These are phyloP conservation scores for Microascus cirrosus DNA, from an alignment of 2,329 filamentous ascomycete species.

Conservation along the genomic window DNA sequence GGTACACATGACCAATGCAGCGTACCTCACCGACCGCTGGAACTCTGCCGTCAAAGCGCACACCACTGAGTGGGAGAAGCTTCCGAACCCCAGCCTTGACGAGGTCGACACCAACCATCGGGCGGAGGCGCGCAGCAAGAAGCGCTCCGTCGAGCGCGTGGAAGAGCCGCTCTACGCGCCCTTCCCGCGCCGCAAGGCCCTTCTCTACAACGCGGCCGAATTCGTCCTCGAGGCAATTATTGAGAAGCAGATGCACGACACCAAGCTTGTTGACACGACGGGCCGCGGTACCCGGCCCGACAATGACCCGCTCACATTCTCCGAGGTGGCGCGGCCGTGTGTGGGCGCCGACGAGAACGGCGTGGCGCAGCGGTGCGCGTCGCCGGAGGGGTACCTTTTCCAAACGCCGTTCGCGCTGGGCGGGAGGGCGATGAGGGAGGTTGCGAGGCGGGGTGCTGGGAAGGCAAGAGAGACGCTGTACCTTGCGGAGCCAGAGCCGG, in stretches of 20 bases:
- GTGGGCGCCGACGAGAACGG: constrained; percentile 13
- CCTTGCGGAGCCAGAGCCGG: not conserved
- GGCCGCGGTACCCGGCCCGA: constrained; percentile 26
- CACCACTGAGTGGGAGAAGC: constrained; percentile 31
- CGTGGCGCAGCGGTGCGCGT: not conserved
- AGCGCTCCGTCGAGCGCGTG: constrained; percentile 8
- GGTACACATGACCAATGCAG: constrained; percentile 43
- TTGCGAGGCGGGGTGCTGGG: not conserved
- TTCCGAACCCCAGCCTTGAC: constrained; percentile 11
- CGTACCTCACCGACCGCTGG: constrained; percentile 37
- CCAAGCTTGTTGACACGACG: constrained; percentile 26
- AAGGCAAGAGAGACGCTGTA: not conserved
- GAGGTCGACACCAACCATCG: constrained; percentile 6
- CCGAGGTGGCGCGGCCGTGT: constrained; percentile 32
- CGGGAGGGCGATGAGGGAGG: not conserved
- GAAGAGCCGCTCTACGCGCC: constrained; percentile 17
- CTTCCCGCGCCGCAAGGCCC: constrained; percentile 26
- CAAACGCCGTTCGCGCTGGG: constrained; percentile 36
- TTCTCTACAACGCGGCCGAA: constrained; percentile 26
- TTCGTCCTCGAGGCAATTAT: constrained; percentile 32
- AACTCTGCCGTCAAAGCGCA: constrained; percentile 29
- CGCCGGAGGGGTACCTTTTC: constrained; percentile 36
- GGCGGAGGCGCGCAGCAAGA: constrained; percentile 6
- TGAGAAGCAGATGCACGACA: constrained; percentile 33
- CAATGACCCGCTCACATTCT: constrained; percentile 22